Percentiles rank a stretch among this genome's conserved stretches.
Evolutionary conservation across 75 land plant species (phyloP).

Genomic region (Pseudotsuga menziesii): DNA sequence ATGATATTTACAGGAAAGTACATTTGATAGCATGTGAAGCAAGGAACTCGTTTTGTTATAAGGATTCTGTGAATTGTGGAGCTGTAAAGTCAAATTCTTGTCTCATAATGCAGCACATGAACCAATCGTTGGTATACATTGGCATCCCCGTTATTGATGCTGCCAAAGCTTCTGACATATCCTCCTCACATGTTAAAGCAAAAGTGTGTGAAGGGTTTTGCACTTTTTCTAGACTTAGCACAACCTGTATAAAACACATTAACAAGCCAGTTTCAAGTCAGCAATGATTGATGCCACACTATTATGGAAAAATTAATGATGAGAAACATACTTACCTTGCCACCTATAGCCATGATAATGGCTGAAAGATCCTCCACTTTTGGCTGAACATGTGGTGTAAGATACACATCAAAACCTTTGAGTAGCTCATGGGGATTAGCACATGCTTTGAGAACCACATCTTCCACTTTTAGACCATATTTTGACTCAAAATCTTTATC

Average conservation of each 20-base stretch:
- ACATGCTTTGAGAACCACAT: conserved; percentile 44
- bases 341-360: too few relatives aligned
- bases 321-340: conserved; percentile 38
- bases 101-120: conserved; percentile 65
- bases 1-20: neutral
- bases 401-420: conserved; percentile 46
- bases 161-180: conserved; percentile 46
- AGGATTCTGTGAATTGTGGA: conserved; percentile 62
- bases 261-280: neutral
- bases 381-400: conserved; percentile 59
- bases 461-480: too few relatives aligned
- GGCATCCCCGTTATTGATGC: conserved; percentile 59
- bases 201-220: conserved; percentile 35
- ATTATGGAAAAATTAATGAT: neutral
- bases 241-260: conserved; percentile 26
- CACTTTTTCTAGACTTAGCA: conserved; percentile 27
- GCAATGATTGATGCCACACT: neutral
- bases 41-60: conserved; percentile 12
- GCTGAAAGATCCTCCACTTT: conserved; percentile 31
- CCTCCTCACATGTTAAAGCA: conserved; percentile 64
- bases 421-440: conserved; percentile 47
- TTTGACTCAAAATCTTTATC: too few relatives aligned
- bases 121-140: conserved; percentile 71
- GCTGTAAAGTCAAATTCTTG: conserved; percentile 64
- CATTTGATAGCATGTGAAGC: neutral